Evolutionary conservation across 306 rosid species (phyloP).

Genomic region (Neltuma alba): DNA sequence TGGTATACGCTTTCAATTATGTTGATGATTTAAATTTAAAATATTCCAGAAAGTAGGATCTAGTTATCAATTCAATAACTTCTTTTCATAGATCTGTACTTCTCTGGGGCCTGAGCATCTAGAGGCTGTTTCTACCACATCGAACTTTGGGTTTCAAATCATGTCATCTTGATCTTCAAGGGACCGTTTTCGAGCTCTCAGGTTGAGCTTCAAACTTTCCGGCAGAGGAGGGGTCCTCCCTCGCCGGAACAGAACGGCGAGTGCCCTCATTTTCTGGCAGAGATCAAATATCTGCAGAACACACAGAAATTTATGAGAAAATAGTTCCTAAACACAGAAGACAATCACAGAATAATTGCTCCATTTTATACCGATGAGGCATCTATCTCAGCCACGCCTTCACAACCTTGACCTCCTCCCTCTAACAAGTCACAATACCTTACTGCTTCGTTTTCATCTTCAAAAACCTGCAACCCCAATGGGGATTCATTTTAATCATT

Average conservation of each 20-base stretch:
- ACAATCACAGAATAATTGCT: constrained; percentile 19
- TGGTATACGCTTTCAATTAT: not conserved
- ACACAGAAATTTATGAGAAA: not conserved
- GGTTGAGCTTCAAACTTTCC: constrained; percentile 80
- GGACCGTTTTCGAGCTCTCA: constrained; percentile 78
- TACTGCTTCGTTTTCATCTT: constrained; percentile 91
- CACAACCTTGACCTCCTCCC: constrained; percentile 94
- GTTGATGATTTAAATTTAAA: not conserved
- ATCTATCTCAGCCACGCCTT: constrained; percentile 97
- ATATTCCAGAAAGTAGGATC: constrained; percentile 1
- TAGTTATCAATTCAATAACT: constrained; percentile 17
- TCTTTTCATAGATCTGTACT: not conserved
- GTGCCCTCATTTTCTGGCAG: constrained; percentile 87
- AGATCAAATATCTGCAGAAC: constrained; percentile 77
- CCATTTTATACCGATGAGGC: constrained; percentile 81
- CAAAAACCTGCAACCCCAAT: constrained; percentile 68
- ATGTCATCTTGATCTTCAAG: constrained; percentile 88
- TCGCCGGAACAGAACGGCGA: constrained; percentile 90
- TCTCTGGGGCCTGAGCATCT: constrained; percentile 12
- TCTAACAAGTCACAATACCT: constrained; percentile 87
- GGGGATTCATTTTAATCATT: not conserved
- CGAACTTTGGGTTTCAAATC: constrained; percentile 43
- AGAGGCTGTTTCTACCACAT: constrained; percentile 26
- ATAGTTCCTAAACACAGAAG: constrained; percentile 8
- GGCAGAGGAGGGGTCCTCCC: constrained; percentile 94